A percentile compares a stretch with the other conserved stretches of the same genome.
Evolutionary conservation across 2,329 filamentous ascomycete species (phyloP).

Genomic region (Trichoderma harzianum): DNA sequence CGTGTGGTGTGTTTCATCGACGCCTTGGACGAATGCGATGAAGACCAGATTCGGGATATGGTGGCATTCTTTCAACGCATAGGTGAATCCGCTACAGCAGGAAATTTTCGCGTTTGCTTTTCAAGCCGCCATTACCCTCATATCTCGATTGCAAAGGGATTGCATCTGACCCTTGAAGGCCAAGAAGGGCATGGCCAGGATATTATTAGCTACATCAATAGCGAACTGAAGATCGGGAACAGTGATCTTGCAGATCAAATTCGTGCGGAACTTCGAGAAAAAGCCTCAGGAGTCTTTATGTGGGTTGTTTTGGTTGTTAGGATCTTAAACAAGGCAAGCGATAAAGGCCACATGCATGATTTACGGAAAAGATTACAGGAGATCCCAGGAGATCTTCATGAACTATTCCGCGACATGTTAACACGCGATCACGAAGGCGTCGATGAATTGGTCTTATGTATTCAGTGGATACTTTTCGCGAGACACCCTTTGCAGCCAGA

Average conservation of each 20-base stretch:
- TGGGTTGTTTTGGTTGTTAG: slow-evolving; percentile 41
- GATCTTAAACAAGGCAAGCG: slow-evolving; percentile 37
- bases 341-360: slow-evolving; percentile 25
- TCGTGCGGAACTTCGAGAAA: slow-evolving; percentile 28
- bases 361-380: slow-evolving; percentile 30
- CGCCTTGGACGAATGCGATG: slow-evolving; percentile 47
- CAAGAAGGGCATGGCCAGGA: slow-evolving; percentile 28
- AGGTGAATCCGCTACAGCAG: slow-evolving; percentile 25
- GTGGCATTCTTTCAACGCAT: slow-evolving; percentile 43
- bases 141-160: slow-evolving; percentile 32
- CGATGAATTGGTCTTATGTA: slow-evolving; percentile 41
- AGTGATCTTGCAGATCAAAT: slow-evolving; percentile 26
- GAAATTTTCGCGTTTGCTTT: slow-evolving; percentile 37
- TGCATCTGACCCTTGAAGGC: slow-evolving; percentile 26
- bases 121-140: slow-evolving; percentile 48
- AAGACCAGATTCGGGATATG: slow-evolving; percentile 40
- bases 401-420: slow-evolving; percentile 51
- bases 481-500: slow-evolving; percentile 38
- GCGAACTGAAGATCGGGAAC: slow-evolving; percentile 30
- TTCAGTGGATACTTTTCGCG: slow-evolving; percentile 53
- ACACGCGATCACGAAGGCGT: slow-evolving; percentile 42
- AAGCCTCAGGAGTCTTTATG: slow-evolving; percentile 42
- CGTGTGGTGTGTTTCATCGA: slow-evolving; percentile 34
- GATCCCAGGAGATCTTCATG: slow-evolving; percentile 39
- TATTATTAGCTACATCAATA: slow-evolving; percentile 24